Conservation (phyloP, 345 rosid species). For the Theobroma cacao region DNA sequence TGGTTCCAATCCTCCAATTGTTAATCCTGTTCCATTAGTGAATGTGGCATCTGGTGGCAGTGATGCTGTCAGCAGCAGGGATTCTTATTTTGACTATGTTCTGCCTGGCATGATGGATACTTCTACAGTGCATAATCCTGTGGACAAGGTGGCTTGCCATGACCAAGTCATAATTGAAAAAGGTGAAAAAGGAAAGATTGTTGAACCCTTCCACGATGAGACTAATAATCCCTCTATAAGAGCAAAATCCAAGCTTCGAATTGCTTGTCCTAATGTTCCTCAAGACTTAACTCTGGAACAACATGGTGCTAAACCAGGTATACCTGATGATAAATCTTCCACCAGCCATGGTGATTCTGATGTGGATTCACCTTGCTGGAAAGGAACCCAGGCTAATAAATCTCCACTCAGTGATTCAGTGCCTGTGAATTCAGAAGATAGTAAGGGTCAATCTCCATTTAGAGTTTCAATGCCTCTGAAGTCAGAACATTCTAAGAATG, state of each 20-base stretch:
- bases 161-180: constrained; percentile 5
- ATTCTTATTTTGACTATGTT: not conserved
- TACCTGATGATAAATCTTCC: constrained; percentile 21
- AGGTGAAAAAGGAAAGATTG: constrained; percentile 4
- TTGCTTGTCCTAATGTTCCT: constrained; percentile 12
- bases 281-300: constrained; percentile 21
- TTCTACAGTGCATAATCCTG: not conserved
- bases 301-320: constrained; percentile 20
- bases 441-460: constrained; percentile 14
- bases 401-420: constrained; percentile 3
- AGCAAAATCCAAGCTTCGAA: constrained; percentile 17
- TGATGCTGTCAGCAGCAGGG: constrained; percentile 3
- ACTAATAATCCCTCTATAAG: not conserved
- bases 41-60: constrained; percentile 6
- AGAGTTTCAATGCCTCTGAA: constrained; percentile 9
- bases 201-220: constrained; percentile 4
- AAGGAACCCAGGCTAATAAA: constrained; percentile 31
- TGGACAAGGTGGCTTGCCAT: constrained; percentile 15
- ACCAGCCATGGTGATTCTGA: constrained; percentile 36
- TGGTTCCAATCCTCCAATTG: constrained; percentile 1
- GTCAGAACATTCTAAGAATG: constrained; percentile 16
- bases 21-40: constrained; percentile 8
- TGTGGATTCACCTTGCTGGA: constrained; percentile 73
- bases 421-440: constrained; percentile 14
- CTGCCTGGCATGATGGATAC: not conserved